A percentile compares a stretch with the other conserved stretches of the same genome.
Evolutionary conservation across 177 flowering plant genomes (phyloP).

Genomic region (Viscum album): DNA sequence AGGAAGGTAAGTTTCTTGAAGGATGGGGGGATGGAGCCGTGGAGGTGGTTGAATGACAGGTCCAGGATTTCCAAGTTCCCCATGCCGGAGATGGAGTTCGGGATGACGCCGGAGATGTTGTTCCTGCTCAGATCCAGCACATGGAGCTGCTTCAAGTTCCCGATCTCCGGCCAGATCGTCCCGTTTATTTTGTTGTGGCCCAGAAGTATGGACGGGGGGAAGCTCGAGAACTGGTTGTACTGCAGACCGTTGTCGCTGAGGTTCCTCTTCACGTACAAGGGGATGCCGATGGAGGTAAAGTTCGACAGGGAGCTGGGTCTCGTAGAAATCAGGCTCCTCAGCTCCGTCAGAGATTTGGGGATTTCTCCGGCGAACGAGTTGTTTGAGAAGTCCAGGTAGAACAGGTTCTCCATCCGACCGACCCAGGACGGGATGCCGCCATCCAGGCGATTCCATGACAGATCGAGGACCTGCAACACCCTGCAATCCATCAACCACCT

Average conservation of each 20-base stretch:
- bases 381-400: constrained; percentile 76
- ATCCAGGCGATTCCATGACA: constrained; percentile 62
- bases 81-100: constrained; percentile 48
- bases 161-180: constrained; percentile 56
- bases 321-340: constrained; percentile 39
- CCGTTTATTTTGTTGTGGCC: constrained; percentile 53
- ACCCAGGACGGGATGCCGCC: constrained; percentile 69
- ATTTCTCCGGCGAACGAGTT: constrained; percentile 66
- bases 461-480: constrained; percentile 56
- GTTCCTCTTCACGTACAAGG: constrained; percentile 64
- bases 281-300: constrained; percentile 33
- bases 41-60: constrained; percentile 47
- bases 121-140: constrained; percentile 71
- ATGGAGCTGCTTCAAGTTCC: constrained; percentile 50
- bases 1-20: constrained; percentile 57
- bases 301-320: constrained; percentile 20
- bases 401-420: constrained; percentile 53
- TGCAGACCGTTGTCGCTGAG: constrained; percentile 51
- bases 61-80: constrained; percentile 59
- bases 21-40: constrained; percentile 54
- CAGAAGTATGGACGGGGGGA: constrained; percentile 60
- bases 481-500: constrained; percentile 46
- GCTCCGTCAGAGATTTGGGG: constrained; percentile 41
- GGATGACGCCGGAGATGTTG: constrained; percentile 55
- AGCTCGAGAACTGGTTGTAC: constrained; percentile 66